phyloP scores from a whole-genome alignment of 192 early-diverging fungal genomes.

The Phlyctochytrium arcticum region DNA sequence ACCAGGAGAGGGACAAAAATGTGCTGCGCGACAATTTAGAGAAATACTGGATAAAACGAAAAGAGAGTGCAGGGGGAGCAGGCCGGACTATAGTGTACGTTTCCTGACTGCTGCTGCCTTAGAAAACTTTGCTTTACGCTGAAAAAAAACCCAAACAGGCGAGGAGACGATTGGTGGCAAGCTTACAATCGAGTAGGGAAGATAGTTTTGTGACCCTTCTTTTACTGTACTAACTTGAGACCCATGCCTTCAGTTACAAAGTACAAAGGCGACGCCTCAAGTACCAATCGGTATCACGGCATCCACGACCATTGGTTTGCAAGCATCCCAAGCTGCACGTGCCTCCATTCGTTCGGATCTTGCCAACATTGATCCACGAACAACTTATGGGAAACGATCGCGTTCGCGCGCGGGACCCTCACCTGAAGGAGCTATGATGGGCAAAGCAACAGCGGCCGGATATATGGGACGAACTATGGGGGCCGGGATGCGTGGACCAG shows the following conservation, averaged over 20 bases:
- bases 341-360: conserved; percentile 22
- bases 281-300: neutral
- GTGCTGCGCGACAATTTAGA: conserved; percentile 77
- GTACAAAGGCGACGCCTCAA: neutral
- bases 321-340: conserved; percentile 4
- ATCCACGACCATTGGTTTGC: no score
- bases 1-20: conserved; percentile 68
- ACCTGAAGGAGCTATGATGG: conserved; percentile 12
- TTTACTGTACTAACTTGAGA: neutral
- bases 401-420: neutral
- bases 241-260: neutral
- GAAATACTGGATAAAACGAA: conserved; percentile 13
- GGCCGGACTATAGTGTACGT: neutral
- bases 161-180: conserved; percentile 22
- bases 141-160: no score
- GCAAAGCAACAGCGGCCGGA: no score
- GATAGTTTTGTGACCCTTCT: neutral
- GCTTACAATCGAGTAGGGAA: conserved; percentile 22
- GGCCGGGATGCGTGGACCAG: neutral
- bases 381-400: conserved; percentile 14
- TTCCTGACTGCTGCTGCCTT: no score
- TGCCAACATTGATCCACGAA: conserved; percentile 2
- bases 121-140: no score
- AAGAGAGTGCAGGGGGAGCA: conserved; percentile 7
- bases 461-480: neutral